Evolutionary conservation across 176 grass and related monocot genomes (phyloP).

Genomic region (Pharus latifolius): DNA sequence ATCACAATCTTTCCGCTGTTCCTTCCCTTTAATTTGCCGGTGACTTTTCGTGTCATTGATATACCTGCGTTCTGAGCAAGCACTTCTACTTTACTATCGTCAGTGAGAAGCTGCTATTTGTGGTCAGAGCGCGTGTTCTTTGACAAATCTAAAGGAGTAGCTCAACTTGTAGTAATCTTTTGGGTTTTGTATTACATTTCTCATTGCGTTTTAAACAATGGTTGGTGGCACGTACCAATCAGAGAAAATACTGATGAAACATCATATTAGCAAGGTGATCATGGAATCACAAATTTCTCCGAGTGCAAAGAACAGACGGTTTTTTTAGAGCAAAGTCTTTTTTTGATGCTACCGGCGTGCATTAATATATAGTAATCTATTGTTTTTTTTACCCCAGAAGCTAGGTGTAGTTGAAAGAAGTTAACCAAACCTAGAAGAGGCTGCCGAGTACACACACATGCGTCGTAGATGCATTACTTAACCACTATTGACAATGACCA

Average conservation of each 20-base stretch:
- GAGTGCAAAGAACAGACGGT: background rate
- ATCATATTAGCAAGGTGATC: background rate
- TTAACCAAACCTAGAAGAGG: conserved; percentile 21
- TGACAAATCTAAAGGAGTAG: background rate
- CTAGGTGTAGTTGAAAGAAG: conserved; percentile 3
- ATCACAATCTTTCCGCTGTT: background rate
- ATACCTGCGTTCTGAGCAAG: background rate
- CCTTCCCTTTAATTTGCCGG: background rate
- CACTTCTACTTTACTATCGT: background rate
- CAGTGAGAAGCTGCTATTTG: background rate
- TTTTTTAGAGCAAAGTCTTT: background rate
- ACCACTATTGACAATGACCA: background rate
- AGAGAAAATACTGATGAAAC: background rate
- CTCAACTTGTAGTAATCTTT: background rate
- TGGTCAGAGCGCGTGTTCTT: conserved; percentile 4
- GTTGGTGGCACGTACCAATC: conserved; percentile 5
- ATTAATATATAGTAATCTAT: background rate
- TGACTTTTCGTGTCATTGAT: background rate
- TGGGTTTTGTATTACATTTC: background rate
- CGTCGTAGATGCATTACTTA: background rate
- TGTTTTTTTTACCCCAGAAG: background rate
- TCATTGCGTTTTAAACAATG: too few species aligned
- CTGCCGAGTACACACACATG: background rate
- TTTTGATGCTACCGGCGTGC: background rate
- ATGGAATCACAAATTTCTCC: background rate